Conservation (phyloP, 2,329 filamentous ascomycete genomes). For the Colletotrichum incanum region DNA sequence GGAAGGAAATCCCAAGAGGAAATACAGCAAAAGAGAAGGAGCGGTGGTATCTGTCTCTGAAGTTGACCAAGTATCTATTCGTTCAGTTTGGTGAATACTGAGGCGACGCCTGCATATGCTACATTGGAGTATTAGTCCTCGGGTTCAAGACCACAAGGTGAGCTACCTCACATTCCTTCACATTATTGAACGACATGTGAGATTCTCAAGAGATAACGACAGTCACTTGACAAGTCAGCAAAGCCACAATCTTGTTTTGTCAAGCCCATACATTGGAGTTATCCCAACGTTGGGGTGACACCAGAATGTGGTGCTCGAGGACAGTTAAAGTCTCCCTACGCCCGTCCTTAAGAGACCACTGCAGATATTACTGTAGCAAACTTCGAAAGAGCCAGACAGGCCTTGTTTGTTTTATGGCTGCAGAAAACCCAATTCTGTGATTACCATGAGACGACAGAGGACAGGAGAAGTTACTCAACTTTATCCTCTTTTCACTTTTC, state of each 20-base stretch:
- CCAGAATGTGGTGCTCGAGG: background rate
- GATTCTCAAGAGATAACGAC: background rate
- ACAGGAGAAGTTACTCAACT: too few species aligned
- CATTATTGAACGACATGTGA: too few species aligned
- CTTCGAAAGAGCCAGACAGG: background rate
- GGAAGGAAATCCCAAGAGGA: background rate
- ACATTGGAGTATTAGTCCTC: rapidly evolving
- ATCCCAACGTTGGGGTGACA: background rate
- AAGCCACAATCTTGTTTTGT: background rate
- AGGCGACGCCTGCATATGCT: background rate
- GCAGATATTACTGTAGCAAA: background rate
- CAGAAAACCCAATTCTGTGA: background rate
- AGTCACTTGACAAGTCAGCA: background rate
- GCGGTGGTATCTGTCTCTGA: background rate
- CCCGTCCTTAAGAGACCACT: background rate
- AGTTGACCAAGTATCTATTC: background rate
- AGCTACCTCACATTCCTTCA: background rate
- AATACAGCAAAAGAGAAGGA: background rate
- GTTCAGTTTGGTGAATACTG: background rate
- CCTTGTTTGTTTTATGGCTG: background rate
- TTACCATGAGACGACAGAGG: too few species aligned
- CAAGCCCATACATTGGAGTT: background rate
- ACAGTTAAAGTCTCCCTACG: background rate
- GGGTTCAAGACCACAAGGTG: background rate
- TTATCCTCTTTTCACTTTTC: too few species aligned